Evolutionary conservation across 192 early-diverging fungal species (phyloP).

Genomic region (Lobosporangium transversale): DNA sequence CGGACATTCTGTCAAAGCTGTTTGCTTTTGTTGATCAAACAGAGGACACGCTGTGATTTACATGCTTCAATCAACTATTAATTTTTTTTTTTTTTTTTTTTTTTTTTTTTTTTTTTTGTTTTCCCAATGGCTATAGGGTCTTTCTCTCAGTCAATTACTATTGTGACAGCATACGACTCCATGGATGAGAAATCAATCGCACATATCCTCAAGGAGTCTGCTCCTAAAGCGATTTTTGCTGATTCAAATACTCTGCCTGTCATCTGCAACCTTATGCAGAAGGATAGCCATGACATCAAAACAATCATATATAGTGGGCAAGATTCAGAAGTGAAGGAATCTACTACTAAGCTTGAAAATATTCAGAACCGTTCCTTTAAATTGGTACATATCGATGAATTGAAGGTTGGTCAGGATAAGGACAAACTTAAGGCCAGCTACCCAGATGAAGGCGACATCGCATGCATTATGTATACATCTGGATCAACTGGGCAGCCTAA

Average conservation of each 20-base stretch:
- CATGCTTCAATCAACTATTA: too few relatives aligned
- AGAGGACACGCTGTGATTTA: too few relatives aligned
- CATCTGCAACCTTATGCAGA: constrained; percentile 42
- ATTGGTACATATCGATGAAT: constrained; percentile 62
- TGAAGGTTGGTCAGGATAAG: constrained; percentile 30
- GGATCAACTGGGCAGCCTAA: constrained; percentile 84
- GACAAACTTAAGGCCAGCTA: constrained; percentile 19
- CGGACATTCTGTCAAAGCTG: too few relatives aligned
- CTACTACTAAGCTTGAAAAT: constrained; percentile 17
- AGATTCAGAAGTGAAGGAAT: constrained; percentile 37
- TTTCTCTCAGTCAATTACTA: constrained; percentile 76
- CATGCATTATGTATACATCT: constrained; percentile 81
- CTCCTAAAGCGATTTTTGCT: constrained; percentile 44
- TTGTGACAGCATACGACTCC: constrained; percentile 90
- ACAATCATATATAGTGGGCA: constrained; percentile 71
- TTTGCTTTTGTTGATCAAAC: too few relatives aligned
- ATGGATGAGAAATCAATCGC: constrained; percentile 82
- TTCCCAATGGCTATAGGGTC: too few relatives aligned
- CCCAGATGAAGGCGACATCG: constrained; percentile 48
- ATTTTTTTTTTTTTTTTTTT: too few relatives aligned
- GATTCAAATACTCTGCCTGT: constrained; percentile 36
- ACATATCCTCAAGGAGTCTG: constrained; percentile 56
- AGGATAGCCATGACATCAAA: constrained; percentile 53
- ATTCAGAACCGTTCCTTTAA: constrained; percentile 25
- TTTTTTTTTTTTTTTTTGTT: too few relatives aligned